Evolutionary conservation across 1,139 yeast genomes (phyloP).

Genomic region (Diutina mesorugosa): DNA sequence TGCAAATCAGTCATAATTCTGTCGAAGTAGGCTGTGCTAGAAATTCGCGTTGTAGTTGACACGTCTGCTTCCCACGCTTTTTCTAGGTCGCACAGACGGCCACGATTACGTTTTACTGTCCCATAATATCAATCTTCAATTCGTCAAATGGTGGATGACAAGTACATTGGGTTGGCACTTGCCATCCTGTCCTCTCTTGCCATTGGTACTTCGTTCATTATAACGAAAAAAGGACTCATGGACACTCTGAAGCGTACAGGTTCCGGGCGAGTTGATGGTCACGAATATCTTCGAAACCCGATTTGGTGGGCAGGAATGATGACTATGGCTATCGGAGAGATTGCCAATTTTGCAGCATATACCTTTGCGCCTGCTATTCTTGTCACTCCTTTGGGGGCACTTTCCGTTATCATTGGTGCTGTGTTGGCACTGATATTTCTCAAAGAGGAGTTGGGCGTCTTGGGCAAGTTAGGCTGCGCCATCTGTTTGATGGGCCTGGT

Average conservation of each 20-base stretch:
- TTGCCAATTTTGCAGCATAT: slow-evolving; percentile 90
- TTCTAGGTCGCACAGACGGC: neutral
- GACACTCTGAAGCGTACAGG: slow-evolving; percentile 60
- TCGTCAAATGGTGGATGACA: slow-evolving; percentile 37
- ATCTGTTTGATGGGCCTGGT: slow-evolving; percentile 82
- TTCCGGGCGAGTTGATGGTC: slow-evolving; percentile 49
- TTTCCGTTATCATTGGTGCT: slow-evolving; percentile 84
- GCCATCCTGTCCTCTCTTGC: slow-evolving; percentile 86
- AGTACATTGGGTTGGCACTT: slow-evolving; percentile 78
- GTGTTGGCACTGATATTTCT: slow-evolving; percentile 76
- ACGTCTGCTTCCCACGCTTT: neutral
- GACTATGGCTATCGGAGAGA: slow-evolving; percentile 85
- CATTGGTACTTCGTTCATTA: slow-evolving; percentile 80
- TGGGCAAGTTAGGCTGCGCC: slow-evolving; percentile 94
- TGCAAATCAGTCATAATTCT: neutral
- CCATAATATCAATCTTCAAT: neutral
- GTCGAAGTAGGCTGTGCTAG: neutral
- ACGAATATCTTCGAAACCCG: slow-evolving; percentile 69
- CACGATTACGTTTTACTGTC: neutral
- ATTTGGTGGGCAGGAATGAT: slow-evolving; percentile 94
- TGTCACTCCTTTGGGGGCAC: slow-evolving; percentile 87
- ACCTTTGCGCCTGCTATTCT: slow-evolving; percentile 91
- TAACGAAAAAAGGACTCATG: slow-evolving; percentile 78
- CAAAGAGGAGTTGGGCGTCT: slow-evolving; percentile 74
- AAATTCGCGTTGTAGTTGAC: neutral